Conservation (phyloP, 768 basidiomycete genomes). For the Lactifluus subvellereus region DNA sequence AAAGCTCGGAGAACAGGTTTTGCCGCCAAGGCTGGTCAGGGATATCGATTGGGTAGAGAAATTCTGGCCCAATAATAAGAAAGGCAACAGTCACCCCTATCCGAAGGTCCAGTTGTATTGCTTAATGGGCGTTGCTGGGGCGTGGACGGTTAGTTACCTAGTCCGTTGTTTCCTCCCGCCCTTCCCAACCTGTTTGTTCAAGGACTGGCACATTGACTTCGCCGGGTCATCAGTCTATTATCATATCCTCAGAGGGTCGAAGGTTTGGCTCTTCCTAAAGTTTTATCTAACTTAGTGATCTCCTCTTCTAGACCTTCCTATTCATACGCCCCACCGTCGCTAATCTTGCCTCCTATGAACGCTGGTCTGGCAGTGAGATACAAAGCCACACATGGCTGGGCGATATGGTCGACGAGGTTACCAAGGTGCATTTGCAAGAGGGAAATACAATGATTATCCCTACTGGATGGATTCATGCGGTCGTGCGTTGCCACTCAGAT, state of each 20-base stretch:
- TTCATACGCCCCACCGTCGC: conserved; percentile 85
- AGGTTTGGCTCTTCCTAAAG: conserved; percentile 42
- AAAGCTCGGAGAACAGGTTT: conserved; percentile 66
- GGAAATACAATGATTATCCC: conserved; percentile 95
- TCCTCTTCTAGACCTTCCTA: conserved; percentile 70
- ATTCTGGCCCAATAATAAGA: conserved; percentile 81
- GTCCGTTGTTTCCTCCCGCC: background rate
- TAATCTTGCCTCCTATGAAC: conserved; percentile 86
- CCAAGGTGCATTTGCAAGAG: conserved; percentile 66
- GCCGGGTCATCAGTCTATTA: conserved; percentile 98
- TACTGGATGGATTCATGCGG: conserved; percentile 96
- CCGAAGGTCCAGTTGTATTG: conserved; percentile 97
- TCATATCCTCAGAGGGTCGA: conserved; percentile 80
- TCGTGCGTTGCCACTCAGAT: conserved; percentile 48
- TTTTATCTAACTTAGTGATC: background rate
- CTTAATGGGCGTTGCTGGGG: conserved; percentile 88
- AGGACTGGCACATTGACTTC: conserved; percentile 99
- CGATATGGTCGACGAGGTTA: conserved; percentile 86
- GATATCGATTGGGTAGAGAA: conserved; percentile 97
- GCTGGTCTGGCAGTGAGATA: conserved; percentile 88
- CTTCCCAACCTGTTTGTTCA: conserved; percentile 2
- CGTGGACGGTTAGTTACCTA: conserved; percentile 75
- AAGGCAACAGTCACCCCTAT: conserved; percentile 61
- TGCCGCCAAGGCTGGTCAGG: conserved; percentile 77
- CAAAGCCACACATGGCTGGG: conserved; percentile 90